These are phyloP conservation scores for Scalesia atractyloides DNA, from an alignment of 129 eudicot genomes.

Conservation along the genomic window DNA sequence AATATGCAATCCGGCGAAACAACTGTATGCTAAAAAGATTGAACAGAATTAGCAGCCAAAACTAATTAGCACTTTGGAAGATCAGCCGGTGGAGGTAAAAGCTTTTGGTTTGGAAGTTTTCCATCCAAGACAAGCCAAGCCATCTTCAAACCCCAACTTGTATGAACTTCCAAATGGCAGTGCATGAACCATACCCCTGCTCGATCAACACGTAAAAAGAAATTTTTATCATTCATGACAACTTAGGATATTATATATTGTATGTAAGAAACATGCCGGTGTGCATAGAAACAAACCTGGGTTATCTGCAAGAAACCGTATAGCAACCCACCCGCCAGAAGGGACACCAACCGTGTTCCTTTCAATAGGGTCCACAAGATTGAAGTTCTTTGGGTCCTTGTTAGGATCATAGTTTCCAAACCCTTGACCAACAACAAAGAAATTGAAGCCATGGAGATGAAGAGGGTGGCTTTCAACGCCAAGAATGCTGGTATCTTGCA, in stretches of 20 bases:
- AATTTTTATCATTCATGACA: background rate
- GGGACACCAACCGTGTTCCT: constrained; percentile 3
- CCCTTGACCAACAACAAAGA: background rate
- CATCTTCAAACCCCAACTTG: constrained; percentile 3
- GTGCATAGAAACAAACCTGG: background rate
- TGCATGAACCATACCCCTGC: constrained; percentile 13
- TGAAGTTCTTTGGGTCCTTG: background rate
- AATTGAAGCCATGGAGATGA: constrained; percentile 4
- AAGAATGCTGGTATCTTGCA: constrained; percentile 2
- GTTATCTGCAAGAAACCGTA: background rate
- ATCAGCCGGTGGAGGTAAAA: background rate
- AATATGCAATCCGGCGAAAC: too few species aligned
- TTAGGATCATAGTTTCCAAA: background rate
- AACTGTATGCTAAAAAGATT: background rate
- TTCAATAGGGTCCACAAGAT: background rate
- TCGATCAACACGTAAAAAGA: background rate
- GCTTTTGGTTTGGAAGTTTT: constrained; percentile 1
- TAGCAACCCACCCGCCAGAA: background rate
- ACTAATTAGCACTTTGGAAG: constrained; percentile 7
- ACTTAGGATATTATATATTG: too few species aligned
- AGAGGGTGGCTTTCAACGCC: constrained; percentile 2
- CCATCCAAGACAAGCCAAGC: background rate
- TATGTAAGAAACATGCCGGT: too few species aligned
- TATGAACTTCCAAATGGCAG: background rate
- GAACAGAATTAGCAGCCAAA: background rate